Evolutionary conservation across 1,284 basidiomycete genomes (phyloP), one percentile per base, ranked within the genome.

Genomic region (Tremellales sp.): DNA sequence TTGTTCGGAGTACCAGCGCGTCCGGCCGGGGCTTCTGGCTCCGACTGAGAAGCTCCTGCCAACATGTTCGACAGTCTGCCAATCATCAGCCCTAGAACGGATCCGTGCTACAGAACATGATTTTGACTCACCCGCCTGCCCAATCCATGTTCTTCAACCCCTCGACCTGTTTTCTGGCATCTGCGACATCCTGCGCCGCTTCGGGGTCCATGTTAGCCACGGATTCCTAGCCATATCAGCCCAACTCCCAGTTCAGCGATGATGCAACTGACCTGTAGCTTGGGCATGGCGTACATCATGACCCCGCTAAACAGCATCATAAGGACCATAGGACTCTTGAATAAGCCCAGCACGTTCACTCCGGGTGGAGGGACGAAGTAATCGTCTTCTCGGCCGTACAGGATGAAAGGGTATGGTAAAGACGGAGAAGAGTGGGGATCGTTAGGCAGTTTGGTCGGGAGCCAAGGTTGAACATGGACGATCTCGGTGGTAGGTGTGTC

Each of bases 301-400:
- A 76, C 74, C 25, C 79, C 87, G 39, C 79, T 84, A 57, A 81
- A 77, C 17, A 84, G 75, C 84, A 89, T 87, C 75, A 91, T 81
- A 51, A 92, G 75, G 75, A 89, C 85, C 89, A 92, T 90, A 2
- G 89, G 89, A 66, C 82, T 89, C 61, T 85, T 83, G 63, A 92
- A 76, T 85, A 91, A 86, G 42, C 78, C 82, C 47, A 87, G 51
- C 23, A 89, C 60, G 69, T 88, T 86, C 77, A 90, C 87, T 17
- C 64, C 61, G 2, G 81, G 80, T 64, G 86, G 79, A 15, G 72
- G 78, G 21, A 84, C 82, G 46, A 82, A 79, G 67, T 85, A 90
- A 66, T 85, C 88, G 48, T 69, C 75, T 62, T 83, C 78, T 62
- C 77, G 81, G 43, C 75, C 75, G 50, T 79, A 75, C 40, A 90